These are phyloP conservation scores for Agroathelia rolfsii DNA, from an alignment of 1,284 basidiomycete species.

Conservation along the genomic window DNA sequence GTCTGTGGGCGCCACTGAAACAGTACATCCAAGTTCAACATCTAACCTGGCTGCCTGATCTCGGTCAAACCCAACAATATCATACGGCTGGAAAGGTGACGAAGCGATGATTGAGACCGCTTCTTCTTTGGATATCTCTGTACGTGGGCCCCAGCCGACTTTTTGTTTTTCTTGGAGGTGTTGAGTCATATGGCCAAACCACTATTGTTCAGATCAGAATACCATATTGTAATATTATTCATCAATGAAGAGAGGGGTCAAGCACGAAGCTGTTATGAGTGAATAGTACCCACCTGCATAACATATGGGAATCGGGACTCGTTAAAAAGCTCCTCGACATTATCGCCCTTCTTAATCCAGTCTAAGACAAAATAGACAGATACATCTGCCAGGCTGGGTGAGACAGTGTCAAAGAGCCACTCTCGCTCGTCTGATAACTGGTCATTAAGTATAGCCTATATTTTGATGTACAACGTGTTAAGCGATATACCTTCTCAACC, in stretches of 20 bases:
- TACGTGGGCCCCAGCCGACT: slow-evolving; percentile 14
- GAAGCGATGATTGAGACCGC: slow-evolving; percentile 36
- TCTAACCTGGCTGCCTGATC: slow-evolving; percentile 33
- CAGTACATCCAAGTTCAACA: slow-evolving; percentile 26
- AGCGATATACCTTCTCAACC: too few relatives aligned
- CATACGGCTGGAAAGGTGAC: slow-evolving; percentile 26
- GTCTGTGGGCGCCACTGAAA: slow-evolving; percentile 39
- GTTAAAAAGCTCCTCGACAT: slow-evolving; percentile 28
- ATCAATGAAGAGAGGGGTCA: slow-evolving; percentile 10
- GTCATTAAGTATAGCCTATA: slow-evolving; percentile 36
- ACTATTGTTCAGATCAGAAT: slow-evolving; percentile 25
- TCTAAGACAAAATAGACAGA: slow-evolving; percentile 35
- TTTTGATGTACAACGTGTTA: slow-evolving; percentile 1
- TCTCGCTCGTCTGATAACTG: slow-evolving; percentile 45
- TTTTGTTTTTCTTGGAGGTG: slow-evolving; percentile 24
- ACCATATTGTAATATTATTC: slow-evolving; percentile 4
- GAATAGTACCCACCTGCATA: slow-evolving; percentile 26
- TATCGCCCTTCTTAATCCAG: slow-evolving; percentile 31
- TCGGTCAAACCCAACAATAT: slow-evolving; percentile 34
- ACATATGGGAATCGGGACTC: slow-evolving; percentile 28
- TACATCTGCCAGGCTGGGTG: slow-evolving; percentile 41
- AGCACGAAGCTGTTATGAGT: not conserved
- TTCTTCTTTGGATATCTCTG: slow-evolving; percentile 27
- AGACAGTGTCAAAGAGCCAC: slow-evolving; percentile 46
- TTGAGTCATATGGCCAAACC: slow-evolving; percentile 31